Percentiles rank a stretch among this genome's conserved stretches.
These are phyloP conservation scores for Oryza nivara DNA, from an alignment of 176 grass and related monocot genomes.

Conservation along the genomic window DNA sequence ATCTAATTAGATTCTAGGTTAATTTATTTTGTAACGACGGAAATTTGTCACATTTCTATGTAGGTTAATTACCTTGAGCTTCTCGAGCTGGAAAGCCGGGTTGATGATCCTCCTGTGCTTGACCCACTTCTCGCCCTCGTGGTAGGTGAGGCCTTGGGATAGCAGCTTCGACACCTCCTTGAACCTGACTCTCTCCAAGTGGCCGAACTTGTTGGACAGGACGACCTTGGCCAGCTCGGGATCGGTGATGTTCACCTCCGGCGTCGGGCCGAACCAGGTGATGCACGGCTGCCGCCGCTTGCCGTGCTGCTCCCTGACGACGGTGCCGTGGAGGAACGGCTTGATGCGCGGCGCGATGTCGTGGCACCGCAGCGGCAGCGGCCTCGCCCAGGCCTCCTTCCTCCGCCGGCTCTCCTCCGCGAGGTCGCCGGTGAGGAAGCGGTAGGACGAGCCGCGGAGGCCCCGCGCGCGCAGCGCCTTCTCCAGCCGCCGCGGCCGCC, in stretches of 20 bases:
- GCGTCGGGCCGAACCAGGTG: constrained; percentile 58
- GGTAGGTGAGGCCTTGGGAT: not conserved
- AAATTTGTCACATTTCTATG: too few relatives aligned
- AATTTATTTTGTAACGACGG: too few relatives aligned
- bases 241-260: constrained; percentile 49
- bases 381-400: constrained; percentile 44
- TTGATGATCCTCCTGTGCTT: constrained; percentile 54
- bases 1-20: too few relatives aligned
- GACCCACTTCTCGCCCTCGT: constrained; percentile 52
- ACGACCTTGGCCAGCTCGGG: constrained; percentile 49
- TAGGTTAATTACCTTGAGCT: constrained; percentile 34
- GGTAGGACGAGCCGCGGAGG: constrained; percentile 54
- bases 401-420: constrained; percentile 33
- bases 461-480: constrained; percentile 55
- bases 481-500: constrained; percentile 56
- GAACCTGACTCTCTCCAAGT: constrained; percentile 50
- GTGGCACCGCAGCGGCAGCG: constrained; percentile 52
- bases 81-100: constrained; percentile 54
- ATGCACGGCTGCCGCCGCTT: constrained; percentile 28
- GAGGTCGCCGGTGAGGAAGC: constrained; percentile 50
- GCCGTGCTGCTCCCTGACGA: constrained; percentile 32
- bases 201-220: constrained; percentile 55
- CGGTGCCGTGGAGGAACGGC: constrained; percentile 43
- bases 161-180: constrained; percentile 10
- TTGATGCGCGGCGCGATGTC: constrained; percentile 46